Base-by-base conservation (phyloP, 495 filamentous ascomycete species). In the Xylaria grammica region DNA sequence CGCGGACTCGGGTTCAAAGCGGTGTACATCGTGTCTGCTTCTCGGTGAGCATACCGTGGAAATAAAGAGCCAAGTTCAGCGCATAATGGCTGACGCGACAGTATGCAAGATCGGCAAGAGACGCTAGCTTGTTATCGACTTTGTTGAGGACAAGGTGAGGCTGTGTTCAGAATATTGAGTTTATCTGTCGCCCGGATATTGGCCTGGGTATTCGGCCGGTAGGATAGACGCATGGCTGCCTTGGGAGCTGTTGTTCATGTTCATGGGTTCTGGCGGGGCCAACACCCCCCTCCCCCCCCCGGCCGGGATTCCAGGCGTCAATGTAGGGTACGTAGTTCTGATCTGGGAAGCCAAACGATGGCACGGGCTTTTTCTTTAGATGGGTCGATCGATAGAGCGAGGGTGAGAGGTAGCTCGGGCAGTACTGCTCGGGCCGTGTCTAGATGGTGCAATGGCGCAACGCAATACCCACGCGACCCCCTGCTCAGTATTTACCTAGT, bases 61-160 rank as follows among this genome's bases (percentile, higher is more conserved):
- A 40, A 55, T 17, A 34, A n/a, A 0, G 27, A 30, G 1, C 15
- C 11, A n/a, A n/a, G 2, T 1, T 51, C 3, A 29, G 15, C n/a
- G 11, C 17, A 26, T 36, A 20, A 24, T n/a, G 24, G 19, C 6
- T 54, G 2, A 34, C 51, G 13, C 32, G 51, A 36, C 38, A 55
- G 6, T 32, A 34, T 53, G 50, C 32, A 55, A 32, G 52, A 9
- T 24, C 10, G 5, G 29, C 50, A 22, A 11, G 29, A 34, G 30
- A 55, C 32, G 32, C 52, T 52, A 55, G 32, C 32, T 55, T 36
- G 32, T 17, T 53, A 38, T 40, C 0, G 32, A 32, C 32, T 26
- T 40, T 54, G 51, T 36, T 17, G 20, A 54, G 49, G 48, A n/a
- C 15, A 6, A 29, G 27, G 17, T n/a, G 50, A 53, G 32, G 52